A percentile compares a stretch with the other conserved stretches of the same genome.
phyloP scores from a whole-genome alignment of 257 asterid genomes.

The Primulina tabacum region DNA sequence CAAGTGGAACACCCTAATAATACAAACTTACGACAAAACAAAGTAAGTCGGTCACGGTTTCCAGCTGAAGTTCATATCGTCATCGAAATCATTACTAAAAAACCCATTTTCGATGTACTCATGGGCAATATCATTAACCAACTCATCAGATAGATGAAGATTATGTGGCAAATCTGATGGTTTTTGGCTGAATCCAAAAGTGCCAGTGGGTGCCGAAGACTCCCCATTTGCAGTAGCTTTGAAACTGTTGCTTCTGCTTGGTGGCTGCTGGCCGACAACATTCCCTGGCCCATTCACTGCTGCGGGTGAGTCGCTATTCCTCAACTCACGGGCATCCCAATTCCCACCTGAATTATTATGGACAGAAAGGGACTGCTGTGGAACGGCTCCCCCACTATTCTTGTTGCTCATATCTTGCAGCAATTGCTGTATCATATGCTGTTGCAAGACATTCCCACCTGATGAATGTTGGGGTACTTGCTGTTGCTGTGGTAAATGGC shows the following conservation, averaged over 20 bases:
- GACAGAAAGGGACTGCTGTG: not conserved
- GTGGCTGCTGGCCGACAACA: slow-evolving; percentile 25
- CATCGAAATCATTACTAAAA: slow-evolving; percentile 69
- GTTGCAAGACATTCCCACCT: slow-evolving; percentile 34
- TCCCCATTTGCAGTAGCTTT: slow-evolving; percentile 51
- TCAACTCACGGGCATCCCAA: not conserved
- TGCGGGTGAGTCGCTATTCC: not conserved
- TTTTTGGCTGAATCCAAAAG: slow-evolving; percentile 48
- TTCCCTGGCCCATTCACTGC: not conserved
- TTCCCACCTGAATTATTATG: not conserved
- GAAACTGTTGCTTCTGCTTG: slow-evolving; percentile 66
- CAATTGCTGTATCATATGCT: slow-evolving; percentile 72
- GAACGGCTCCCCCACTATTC: slow-evolving; percentile 32
- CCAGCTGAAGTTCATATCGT: slow-evolving; percentile 69
- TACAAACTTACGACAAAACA: slow-evolving; percentile 11
- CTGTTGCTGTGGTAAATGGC: slow-evolving; percentile 30
- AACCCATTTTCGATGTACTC: slow-evolving; percentile 71
- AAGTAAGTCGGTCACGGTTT: slow-evolving; percentile 49
- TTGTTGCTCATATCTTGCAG: slow-evolving; percentile 59
- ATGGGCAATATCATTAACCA: slow-evolving; percentile 55
- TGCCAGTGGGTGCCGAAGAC: slow-evolving; percentile 41
- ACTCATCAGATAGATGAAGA: slow-evolving; percentile 59
- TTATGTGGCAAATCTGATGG: slow-evolving; percentile 47
- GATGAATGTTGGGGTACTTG: not conserved
- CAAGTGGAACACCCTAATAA: slow-evolving; percentile 9